A percentile compares a stretch with the other conserved stretches of the same genome.
Evolutionary conservation across 202 grass and related monocot genomes (phyloP).

Genomic region (Setaria italica): DNA sequence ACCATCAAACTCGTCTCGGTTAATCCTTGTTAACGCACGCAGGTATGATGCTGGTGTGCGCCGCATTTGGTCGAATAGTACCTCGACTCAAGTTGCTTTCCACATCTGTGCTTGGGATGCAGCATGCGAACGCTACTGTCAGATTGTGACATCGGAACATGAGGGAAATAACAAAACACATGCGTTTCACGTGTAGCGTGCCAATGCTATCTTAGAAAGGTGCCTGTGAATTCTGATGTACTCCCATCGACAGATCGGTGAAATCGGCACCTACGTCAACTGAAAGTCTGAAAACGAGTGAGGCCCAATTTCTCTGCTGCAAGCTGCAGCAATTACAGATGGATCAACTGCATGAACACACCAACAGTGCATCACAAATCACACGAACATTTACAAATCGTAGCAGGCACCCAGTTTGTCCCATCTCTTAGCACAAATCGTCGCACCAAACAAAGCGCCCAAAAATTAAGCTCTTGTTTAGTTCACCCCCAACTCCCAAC

Average conservation of each 20-base stretch:
- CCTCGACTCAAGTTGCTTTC: neutral
- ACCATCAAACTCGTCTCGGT: neutral
- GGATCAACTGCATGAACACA: neutral
- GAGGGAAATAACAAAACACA: neutral
- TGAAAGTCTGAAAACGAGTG: neutral
- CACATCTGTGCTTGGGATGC: neutral
- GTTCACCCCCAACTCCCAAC: too few relatives aligned
- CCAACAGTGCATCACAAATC: neutral
- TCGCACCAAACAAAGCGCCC: neutral
- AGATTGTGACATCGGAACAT: neutral
- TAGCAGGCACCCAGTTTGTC: constrained; percentile 2
- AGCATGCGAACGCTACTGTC: neutral
- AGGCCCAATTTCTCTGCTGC: neutral
- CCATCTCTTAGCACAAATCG: neutral
- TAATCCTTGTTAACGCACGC: neutral
- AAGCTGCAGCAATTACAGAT: neutral
- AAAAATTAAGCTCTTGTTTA: neutral
- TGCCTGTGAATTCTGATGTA: neutral
- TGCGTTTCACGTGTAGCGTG: neutral
- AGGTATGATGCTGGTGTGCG: neutral
- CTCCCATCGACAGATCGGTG: neutral
- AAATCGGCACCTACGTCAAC: neutral
- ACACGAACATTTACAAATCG: neutral
- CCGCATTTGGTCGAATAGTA: neutral
- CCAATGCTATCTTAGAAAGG: neutral